Percentiles rank a stretch among this genome's conserved stretches.
Conservation (phyloP, 2,329 filamentous ascomycete genomes). For the Hawksworthiomyces lignivorus region DNA sequence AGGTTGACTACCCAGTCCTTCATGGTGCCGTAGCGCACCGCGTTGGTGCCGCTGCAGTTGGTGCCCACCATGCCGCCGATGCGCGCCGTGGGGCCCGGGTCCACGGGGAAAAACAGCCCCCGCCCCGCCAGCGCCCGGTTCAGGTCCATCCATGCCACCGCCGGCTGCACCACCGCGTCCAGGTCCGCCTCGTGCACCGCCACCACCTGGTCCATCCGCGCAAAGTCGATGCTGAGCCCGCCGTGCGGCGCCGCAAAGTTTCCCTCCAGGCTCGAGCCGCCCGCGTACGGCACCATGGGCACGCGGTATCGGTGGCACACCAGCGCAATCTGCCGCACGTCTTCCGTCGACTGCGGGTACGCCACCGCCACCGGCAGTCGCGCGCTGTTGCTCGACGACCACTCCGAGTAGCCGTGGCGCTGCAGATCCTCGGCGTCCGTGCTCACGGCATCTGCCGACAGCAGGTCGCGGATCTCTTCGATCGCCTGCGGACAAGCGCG, state of each 20-base stretch:
- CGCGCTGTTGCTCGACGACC: too few species aligned
- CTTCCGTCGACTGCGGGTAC: slow-evolving; percentile 67
- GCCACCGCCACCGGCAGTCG: too few species aligned
- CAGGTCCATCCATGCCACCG: slow-evolving; percentile 84
- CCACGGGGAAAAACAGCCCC: slow-evolving; percentile 84
- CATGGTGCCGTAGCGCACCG: slow-evolving; percentile 77
- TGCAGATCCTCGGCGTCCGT: too few species aligned
- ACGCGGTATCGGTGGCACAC: slow-evolving; percentile 73
- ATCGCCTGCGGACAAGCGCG: too few species aligned
- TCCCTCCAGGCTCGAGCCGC: slow-evolving; percentile 78
- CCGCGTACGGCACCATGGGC: slow-evolving; percentile 81
- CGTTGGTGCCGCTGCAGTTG: slow-evolving; percentile 71
- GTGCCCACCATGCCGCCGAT: slow-evolving; percentile 80
- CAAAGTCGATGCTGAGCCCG: slow-evolving; percentile 84
- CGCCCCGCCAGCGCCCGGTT: slow-evolving; percentile 63
- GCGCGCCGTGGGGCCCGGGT: slow-evolving; percentile 66
- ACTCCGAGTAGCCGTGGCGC: too few species aligned
- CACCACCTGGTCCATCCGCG: slow-evolving; percentile 76
- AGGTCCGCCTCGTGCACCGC: slow-evolving; percentile 78
- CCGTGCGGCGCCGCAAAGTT: slow-evolving; percentile 85
- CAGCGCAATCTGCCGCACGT: slow-evolving; percentile 63
- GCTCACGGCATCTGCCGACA: too few species aligned
- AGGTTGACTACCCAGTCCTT: slow-evolving; percentile 82
- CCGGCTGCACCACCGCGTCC: slow-evolving; percentile 87
- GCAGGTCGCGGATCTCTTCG: too few species aligned